Percentiles rank a stretch among this genome's conserved stretches.
Conservation (phyloP, 257 asterid species). For the Solanum etuberosum region DNA sequence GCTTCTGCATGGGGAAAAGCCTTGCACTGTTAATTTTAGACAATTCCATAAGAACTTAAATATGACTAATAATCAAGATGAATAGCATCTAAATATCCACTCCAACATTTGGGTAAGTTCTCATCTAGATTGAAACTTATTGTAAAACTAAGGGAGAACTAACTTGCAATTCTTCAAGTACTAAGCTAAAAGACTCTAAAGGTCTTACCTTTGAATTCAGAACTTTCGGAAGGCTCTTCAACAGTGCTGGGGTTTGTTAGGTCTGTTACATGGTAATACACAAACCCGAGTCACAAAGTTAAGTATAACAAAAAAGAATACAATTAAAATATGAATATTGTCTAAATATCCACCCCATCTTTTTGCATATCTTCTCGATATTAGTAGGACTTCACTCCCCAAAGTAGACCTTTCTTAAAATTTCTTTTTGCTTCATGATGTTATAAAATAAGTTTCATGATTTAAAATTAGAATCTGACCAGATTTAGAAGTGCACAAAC, state of each 20-base stretch:
- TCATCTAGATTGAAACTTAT: neutral
- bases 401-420: neutral
- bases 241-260: neutral
- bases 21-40: neutral
- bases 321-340: neutral
- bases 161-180: neutral
- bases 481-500: neutral
- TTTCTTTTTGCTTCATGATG: neutral
- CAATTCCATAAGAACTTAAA: neutral
- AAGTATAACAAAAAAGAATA: neutral
- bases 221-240: neutral
- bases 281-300: neutral
- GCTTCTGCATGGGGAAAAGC: neutral
- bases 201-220: neutral
- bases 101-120: neutral
- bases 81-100: neutral
- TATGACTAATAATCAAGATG: neutral
- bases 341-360: neutral
- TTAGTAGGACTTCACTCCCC: neutral
- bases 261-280: neutral
- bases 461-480: neutral
- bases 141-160: neutral
- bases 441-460: neutral
- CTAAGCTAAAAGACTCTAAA: neutral
- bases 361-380: neutral